A percentile compares a stretch with the other conserved stretches of the same genome.
Evolutionary conservation across 1,284 basidiomycete species (phyloP).

Genomic region (Quambalaria eucalypti): DNA sequence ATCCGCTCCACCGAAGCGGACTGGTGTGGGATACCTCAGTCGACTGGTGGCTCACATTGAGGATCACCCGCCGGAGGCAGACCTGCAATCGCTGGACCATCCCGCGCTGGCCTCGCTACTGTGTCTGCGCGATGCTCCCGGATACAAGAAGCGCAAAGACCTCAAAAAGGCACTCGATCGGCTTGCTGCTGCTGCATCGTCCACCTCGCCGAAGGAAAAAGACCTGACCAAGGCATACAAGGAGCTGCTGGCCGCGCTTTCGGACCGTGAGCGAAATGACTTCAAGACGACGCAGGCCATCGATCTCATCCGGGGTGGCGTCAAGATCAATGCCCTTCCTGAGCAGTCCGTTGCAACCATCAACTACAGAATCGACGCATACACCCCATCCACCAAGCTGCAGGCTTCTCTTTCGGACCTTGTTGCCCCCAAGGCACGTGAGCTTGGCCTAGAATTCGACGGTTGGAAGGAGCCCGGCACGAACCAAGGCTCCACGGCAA

Average conservation of each 20-base stretch:
- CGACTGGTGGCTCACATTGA: slow-evolving; percentile 56
- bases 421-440: slow-evolving; percentile 50
- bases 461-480: slow-evolving; percentile 46
- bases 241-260: background rate
- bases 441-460: slow-evolving; percentile 54
- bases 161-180: background rate
- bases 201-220: background rate
- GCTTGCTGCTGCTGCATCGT: too few species aligned
- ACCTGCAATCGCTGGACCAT: slow-evolving; percentile 34
- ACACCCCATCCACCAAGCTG: slow-evolving; percentile 52
- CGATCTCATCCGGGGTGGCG: slow-evolving; percentile 60
- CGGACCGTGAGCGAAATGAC: slow-evolving; percentile 18
- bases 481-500: slow-evolving; percentile 4
- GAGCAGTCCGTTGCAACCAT: slow-evolving; percentile 55
- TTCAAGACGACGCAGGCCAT: slow-evolving; percentile 63
- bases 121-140: slow-evolving; percentile 54
- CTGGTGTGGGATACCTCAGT: slow-evolving; percentile 59
- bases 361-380: slow-evolving; percentile 57
- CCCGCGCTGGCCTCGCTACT: slow-evolving; percentile 51
- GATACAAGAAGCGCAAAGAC: slow-evolving; percentile 43
- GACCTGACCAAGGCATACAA: background rate
- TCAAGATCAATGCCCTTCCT: slow-evolving; percentile 60
- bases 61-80: slow-evolving; percentile 51
- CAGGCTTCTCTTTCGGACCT: slow-evolving; percentile 51
- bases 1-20: slow-evolving; percentile 55